These are phyloP conservation scores for Chimonanthus salicifolius DNA, from an alignment of 164 flowering plant genomes.

Conservation along the genomic window DNA sequence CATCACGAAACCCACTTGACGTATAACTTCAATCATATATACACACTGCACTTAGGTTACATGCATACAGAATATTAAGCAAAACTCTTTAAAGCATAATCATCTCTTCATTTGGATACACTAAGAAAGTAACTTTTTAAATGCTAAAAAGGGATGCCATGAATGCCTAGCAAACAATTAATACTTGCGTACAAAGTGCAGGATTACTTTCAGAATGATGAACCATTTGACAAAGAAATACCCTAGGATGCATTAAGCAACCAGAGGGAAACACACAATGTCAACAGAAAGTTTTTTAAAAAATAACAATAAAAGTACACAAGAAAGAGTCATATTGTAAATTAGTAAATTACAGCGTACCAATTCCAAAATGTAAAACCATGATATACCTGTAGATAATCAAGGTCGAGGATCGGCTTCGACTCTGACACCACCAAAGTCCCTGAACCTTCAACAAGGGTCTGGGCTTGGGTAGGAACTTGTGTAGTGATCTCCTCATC, in stretches of 20 bases:
- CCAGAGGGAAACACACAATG: too few relatives aligned
- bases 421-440: conserved; percentile 53
- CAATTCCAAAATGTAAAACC: background rate
- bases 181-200: too few relatives aligned
- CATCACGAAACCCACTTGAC: background rate
- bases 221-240: too few relatives aligned
- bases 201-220: too few relatives aligned
- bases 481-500: conserved; percentile 53
- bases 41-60: background rate
- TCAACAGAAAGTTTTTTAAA: too few relatives aligned
- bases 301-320: too few relatives aligned
- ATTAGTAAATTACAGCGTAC: background rate
- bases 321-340: too few relatives aligned
- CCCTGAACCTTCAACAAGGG: conserved; percentile 72
- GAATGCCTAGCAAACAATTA: too few relatives aligned
- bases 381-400: conserved; percentile 74
- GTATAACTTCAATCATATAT: background rate
- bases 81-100: background rate
- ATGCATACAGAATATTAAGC: background rate
- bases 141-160: too few relatives aligned
- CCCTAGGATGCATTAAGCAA: too few relatives aligned
- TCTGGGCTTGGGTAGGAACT: conserved; percentile 78
- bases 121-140: too few relatives aligned
- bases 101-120: background rate
- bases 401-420: conserved; percentile 73